Conservation (phyloP, 108 stramenopile genomes). For the Cyclotella baltica region DNA sequence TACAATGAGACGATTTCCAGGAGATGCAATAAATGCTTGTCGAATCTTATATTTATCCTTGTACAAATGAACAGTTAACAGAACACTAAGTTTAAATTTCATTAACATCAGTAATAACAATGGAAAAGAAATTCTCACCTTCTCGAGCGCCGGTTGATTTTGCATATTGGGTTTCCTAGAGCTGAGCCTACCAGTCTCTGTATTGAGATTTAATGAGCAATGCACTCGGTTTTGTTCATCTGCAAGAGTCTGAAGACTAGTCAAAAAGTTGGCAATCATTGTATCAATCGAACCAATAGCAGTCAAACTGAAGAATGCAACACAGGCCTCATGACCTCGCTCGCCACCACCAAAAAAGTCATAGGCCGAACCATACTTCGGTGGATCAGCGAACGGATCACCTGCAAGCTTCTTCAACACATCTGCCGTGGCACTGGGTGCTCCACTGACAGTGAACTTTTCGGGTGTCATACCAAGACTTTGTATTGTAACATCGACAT, state of each 20-base stretch:
- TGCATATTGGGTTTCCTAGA: constrained; percentile 97
- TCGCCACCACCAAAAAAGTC: constrained; percentile 85
- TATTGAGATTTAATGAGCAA: constrained; percentile 97
- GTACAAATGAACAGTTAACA: no score
- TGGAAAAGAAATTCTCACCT: no score
- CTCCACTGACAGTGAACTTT: constrained; percentile 86
- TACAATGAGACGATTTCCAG: constrained; percentile 94
- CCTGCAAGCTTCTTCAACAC: constrained; percentile 90
- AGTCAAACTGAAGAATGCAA: constrained; percentile 88
- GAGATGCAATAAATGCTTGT: constrained; percentile 91
- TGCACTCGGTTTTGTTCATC: constrained; percentile 95
- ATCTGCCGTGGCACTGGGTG: constrained; percentile 91
- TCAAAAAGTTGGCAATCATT: constrained; percentile 93
- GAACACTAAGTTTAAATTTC: no score
- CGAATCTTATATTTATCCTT: constrained; percentile 96
- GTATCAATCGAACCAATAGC: constrained; percentile 95
- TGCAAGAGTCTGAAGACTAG: constrained; percentile 86
- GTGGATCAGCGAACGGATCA: constrained; percentile 85
- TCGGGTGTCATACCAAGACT: constrained; percentile 85
- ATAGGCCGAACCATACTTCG: constrained; percentile 89
- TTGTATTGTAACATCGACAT: constrained; percentile 82
- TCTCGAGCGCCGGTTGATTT: constrained; percentile 99
- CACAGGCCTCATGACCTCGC: constrained; percentile 92
- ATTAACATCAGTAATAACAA: no score
- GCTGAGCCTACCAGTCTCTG: constrained; percentile 98